phyloP scores from a whole-genome alignment of 2,329 filamentous ascomycete genomes.

The Verticillium dahliae region DNA sequence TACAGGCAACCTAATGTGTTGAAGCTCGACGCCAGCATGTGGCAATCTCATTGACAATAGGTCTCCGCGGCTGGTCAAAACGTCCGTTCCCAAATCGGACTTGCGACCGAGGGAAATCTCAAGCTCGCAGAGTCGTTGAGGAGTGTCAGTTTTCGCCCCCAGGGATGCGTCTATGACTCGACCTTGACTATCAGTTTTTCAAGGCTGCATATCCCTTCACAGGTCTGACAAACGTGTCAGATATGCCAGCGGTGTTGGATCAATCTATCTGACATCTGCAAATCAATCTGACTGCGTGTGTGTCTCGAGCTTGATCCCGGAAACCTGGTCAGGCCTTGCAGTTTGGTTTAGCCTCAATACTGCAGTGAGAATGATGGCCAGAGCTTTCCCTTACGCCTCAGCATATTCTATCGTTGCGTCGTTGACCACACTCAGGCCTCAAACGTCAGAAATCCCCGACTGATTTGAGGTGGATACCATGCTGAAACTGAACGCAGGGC shows the following conservation, averaged over 20 bases:
- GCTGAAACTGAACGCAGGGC: background rate
- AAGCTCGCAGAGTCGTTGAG: background rate
- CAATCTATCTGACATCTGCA: conserved; percentile 6
- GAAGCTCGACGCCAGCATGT: background rate
- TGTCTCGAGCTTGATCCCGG: conserved; percentile 2
- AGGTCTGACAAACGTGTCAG: background rate
- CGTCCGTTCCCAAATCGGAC: background rate
- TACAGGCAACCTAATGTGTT: background rate
- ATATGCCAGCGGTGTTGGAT: background rate
- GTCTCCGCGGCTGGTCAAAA: background rate
- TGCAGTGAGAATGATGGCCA: background rate
- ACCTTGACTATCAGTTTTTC: background rate
- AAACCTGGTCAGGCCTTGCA: conserved; percentile 2
- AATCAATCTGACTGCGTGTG: background rate
- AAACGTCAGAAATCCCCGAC: too few relatives aligned
- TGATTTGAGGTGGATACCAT: background rate
- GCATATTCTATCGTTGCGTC: too few relatives aligned
- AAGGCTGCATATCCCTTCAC: background rate
- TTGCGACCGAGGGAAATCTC: background rate
- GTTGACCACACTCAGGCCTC: background rate
- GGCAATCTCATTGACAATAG: background rate
- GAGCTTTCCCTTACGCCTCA: too few relatives aligned
- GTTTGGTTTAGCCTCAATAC: background rate
- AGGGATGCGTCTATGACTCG: background rate
- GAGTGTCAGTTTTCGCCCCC: background rate